A percentile compares a stretch with the other conserved stretches of the same genome.
Conservation (phyloP, 495 filamentous ascomycete species). For the Tuber microsphaerosporum region DNA sequence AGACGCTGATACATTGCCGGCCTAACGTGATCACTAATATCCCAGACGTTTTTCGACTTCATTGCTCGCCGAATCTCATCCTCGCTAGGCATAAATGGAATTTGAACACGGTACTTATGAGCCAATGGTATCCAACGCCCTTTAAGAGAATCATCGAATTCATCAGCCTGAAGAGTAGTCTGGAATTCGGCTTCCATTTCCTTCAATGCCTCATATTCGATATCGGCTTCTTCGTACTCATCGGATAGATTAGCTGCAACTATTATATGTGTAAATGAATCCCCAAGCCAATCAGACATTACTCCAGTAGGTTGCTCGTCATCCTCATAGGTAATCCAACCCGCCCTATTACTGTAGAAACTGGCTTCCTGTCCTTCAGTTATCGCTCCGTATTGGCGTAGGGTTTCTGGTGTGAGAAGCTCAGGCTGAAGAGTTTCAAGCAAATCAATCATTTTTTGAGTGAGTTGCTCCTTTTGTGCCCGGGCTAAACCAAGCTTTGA, state of each 20-base stretch:
- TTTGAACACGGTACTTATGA: conserved; percentile 48
- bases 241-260: conserved; percentile 47
- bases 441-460: conserved; percentile 47
- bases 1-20: conserved; percentile 57
- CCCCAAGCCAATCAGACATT: conserved; percentile 59
- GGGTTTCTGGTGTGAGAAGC: conserved; percentile 47
- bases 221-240: conserved; percentile 56
- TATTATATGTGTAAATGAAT: conserved; percentile 44
- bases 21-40: conserved; percentile 50
- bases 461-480: conserved; percentile 46
- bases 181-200: conserved; percentile 60
- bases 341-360: conserved; percentile 51
- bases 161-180: conserved; percentile 45
- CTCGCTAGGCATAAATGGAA: conserved; percentile 28
- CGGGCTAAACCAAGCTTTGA: conserved; percentile 41
- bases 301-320: conserved; percentile 45
- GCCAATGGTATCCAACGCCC: conserved; percentile 48
- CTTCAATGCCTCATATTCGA: conserved; percentile 58
- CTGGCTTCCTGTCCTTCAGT: conserved; percentile 55
- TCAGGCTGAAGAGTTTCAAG: conserved; percentile 47
- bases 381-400: conserved; percentile 54
- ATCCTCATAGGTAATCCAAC: conserved; percentile 47
- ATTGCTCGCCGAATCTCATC: conserved; percentile 43
- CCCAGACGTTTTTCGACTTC: conserved; percentile 51
- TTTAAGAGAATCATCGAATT: conserved; percentile 52